Percentiles rank a stretch among this genome's conserved stretches.
Evolutionary conservation across 1,139 yeast genomes (phyloP).

Genomic region (Diutina sp.): DNA sequence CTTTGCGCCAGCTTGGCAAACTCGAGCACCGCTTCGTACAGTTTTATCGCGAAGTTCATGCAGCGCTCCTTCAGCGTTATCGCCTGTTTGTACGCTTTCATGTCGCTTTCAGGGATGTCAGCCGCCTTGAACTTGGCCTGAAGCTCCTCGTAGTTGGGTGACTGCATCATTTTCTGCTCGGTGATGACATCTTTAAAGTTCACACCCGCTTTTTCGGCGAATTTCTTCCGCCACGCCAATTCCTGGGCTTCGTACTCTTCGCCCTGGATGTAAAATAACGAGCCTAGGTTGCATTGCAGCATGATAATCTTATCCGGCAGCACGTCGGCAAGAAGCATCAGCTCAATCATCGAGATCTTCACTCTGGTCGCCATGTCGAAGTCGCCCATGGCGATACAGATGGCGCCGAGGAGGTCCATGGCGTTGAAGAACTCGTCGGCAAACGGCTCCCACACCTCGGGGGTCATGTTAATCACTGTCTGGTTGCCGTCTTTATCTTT

Average conservation of each 20-base stretch:
- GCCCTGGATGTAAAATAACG: slow-evolving; percentile 57
- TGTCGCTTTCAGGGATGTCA: slow-evolving; percentile 10
- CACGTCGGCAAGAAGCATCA: slow-evolving; percentile 64
- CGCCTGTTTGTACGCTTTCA: slow-evolving; percentile 5
- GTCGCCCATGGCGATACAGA: slow-evolving; percentile 57
- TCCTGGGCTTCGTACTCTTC: slow-evolving; percentile 50
- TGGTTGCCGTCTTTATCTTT: slow-evolving; percentile 10
- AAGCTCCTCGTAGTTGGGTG: slow-evolving; percentile 6
- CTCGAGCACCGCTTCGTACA: slow-evolving; percentile 41
- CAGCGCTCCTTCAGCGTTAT: slow-evolving; percentile 24
- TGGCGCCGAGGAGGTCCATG: slow-evolving; percentile 56
- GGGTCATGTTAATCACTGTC: slow-evolving; percentile 10
- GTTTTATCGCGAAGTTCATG: slow-evolving; percentile 27
- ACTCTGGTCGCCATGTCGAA: slow-evolving; percentile 48
- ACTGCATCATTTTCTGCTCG: not conserved
- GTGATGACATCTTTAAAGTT: slow-evolving; percentile 13
- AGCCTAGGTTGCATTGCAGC: slow-evolving; percentile 62
- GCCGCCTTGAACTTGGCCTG: slow-evolving; percentile 6
- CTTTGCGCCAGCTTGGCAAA: slow-evolving; percentile 29
- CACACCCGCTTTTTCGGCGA: slow-evolving; percentile 12
- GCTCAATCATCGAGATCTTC: slow-evolving; percentile 53
- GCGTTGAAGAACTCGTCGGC: slow-evolving; percentile 66
- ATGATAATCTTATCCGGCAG: slow-evolving; percentile 53
- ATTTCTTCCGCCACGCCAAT: slow-evolving; percentile 15
- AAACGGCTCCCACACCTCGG: slow-evolving; percentile 31